These are phyloP conservation scores for Jatropha multifida DNA, from an alignment of 441 rosid species.

Conservation along the genomic window DNA sequence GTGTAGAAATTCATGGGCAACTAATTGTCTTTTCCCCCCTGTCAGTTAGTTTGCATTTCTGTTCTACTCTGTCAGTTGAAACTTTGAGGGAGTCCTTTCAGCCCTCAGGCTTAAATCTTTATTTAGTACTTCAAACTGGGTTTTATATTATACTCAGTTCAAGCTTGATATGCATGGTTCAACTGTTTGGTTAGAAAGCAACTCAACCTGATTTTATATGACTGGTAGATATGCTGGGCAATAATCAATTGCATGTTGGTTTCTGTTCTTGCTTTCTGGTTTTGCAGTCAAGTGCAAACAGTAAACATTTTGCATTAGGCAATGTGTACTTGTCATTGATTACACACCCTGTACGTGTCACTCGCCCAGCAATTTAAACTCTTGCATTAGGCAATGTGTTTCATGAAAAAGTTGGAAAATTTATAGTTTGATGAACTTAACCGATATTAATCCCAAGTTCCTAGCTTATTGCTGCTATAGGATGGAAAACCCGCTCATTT, in stretches of 20 bases:
- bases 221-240: slow-evolving; percentile 1
- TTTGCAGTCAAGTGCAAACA: background rate
- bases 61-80: background rate
- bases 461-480: background rate
- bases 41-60: background rate
- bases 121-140: background rate
- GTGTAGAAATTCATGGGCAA: background rate
- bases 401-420: background rate
- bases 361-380: background rate
- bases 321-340: background rate
- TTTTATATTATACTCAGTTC: background rate
- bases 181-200: background rate
- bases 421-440: background rate
- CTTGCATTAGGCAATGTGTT: background rate
- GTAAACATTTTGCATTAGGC: background rate
- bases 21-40: background rate
- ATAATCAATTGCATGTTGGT: background rate
- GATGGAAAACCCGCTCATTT: background rate
- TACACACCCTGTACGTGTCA: background rate
- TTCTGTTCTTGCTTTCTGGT: background rate
- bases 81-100: background rate
- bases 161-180: background rate
- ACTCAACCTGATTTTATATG: background rate
- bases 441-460: background rate
- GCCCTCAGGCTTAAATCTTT: background rate